Conservation (phyloP, 208 protist genomes). For the Acanthamoeba triangularis region DNA sequence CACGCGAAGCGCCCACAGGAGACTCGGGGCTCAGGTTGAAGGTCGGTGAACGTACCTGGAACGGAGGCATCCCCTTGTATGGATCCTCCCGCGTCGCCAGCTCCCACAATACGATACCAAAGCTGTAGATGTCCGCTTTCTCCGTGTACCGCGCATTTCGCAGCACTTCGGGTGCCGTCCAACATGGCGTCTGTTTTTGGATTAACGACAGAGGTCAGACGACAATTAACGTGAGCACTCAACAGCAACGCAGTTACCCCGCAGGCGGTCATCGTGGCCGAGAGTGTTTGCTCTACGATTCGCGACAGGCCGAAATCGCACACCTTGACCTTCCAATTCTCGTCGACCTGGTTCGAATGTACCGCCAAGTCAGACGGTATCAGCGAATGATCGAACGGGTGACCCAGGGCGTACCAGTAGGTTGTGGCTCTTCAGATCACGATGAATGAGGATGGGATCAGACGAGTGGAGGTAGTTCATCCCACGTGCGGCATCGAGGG, state of each 20-base stretch:
- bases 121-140: conserved; percentile 64
- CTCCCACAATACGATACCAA: conserved; percentile 50
- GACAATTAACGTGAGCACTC: too few species aligned
- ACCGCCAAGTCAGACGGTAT: neutral
- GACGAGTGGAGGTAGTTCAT: conserved; percentile 70
- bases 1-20: too few species aligned
- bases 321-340: conserved; percentile 71
- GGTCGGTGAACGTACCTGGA: neutral
- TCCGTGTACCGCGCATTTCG: conserved; percentile 65
- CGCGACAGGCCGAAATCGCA: conserved; percentile 60
- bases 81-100: conserved; percentile 60
- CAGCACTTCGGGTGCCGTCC: conserved; percentile 64
- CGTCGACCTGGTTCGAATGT: conserved; percentile 19
- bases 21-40: too few species aligned
- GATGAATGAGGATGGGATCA: conserved; percentile 64
- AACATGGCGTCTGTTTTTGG: conserved; percentile 15
- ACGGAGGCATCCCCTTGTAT: conserved; percentile 45
- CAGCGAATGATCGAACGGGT: neutral
- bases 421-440: conserved; percentile 65
- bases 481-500: conserved; percentile 20
- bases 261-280: conserved; percentile 58
- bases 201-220: too few species aligned
- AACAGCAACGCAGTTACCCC: neutral
- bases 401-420: neutral
- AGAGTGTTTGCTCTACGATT: conserved; percentile 39